Evolutionary conservation across 1,139 yeast species (phyloP), one percentile per base, ranked within the genome.

Genomic region (Lodderomyces metapsilosis): DNA sequence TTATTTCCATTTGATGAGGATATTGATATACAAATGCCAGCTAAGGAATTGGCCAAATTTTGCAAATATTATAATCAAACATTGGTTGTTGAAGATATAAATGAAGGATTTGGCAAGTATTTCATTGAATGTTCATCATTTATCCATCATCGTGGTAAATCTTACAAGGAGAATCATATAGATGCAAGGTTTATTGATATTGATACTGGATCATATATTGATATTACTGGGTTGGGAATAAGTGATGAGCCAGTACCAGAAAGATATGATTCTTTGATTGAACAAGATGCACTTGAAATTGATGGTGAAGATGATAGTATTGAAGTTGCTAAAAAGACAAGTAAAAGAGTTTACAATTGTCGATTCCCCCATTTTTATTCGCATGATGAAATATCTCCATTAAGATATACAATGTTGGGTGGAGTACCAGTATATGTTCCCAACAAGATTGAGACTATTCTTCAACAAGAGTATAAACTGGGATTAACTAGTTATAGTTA

Each of bases 131-230:
- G 66, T 21, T 61, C 64, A 5, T 52, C 64, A 6, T 63, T 59
- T 43, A 57, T 68, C 36, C 64, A 63, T 43, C 63, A 66, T 44
- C 53, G 74, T 30, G 63, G 57, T 16, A 52, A 54, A 16, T 58
- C 65, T 25, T 51, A 57, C 40, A 58, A 57, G 21, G 52, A 58
- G 15, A 68, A 68, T 49, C 66, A 65, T 44, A 66, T 68, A 27
- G 74, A 68, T 48, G 73, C 71, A 3, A 57, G 73, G 43, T 62
- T 68, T 45, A 64, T 67, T 34, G 74, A 68, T 51, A 59, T 66
- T 22, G 70, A 66, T 43, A 60, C 72, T 13, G 74, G 74, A 5
- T 56, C 65, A 18, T 68, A 66, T 44, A 65, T 68, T 39, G 73
- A 67, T 47, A 65, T 68, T 17, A 67, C 73, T 3, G 73, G 66